Evolutionary conservation across 306 rosid species (phyloP).

Genomic region (Gastrolobium bilobum): DNA sequence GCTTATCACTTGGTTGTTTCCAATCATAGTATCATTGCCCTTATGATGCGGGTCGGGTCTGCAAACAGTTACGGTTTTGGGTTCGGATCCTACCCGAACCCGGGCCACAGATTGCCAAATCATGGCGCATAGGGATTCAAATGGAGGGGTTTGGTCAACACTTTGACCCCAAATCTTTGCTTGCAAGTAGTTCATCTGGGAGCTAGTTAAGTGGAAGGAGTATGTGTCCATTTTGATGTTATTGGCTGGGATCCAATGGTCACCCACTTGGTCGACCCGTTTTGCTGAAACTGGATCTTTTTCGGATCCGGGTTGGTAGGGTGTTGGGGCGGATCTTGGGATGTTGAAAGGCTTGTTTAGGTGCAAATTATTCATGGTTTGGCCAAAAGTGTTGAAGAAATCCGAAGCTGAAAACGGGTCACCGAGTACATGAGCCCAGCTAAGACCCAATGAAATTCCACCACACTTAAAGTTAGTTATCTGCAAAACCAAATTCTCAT

Average conservation of each 20-base stretch:
- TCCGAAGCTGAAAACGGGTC: slow-evolving; percentile 67
- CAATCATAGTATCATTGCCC: slow-evolving; percentile 33
- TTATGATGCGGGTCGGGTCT: slow-evolving; percentile 37
- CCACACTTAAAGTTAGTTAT: slow-evolving; percentile 73
- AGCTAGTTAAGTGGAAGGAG: slow-evolving; percentile 62
- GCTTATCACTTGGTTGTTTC: slow-evolving; percentile 69
- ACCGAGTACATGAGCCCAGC: slow-evolving; percentile 88
- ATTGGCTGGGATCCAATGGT: slow-evolving; percentile 75
- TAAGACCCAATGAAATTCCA: slow-evolving; percentile 79
- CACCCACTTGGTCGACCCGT: slow-evolving; percentile 76
- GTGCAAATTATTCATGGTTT: slow-evolving; percentile 25
- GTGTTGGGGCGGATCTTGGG: slow-evolving; percentile 36
- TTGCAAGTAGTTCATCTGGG: slow-evolving; percentile 60
- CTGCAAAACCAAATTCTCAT: slow-evolving; percentile 47
- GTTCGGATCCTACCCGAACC: slow-evolving; percentile 55
- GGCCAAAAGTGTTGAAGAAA: slow-evolving; percentile 60
- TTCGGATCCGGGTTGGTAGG: background rate
- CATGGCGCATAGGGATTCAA: slow-evolving; percentile 74
- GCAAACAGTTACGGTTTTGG: slow-evolving; percentile 69
- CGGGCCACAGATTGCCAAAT: slow-evolving; percentile 75
- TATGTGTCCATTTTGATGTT: slow-evolving; percentile 72
- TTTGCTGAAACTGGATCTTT: slow-evolving; percentile 57
- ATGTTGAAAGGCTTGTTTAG: slow-evolving; percentile 33
- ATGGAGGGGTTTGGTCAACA: slow-evolving; percentile 56
- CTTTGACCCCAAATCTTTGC: slow-evolving; percentile 54